Percentiles rank a stretch among this genome's conserved stretches.
phyloP scores from a whole-genome alignment of 148 eudicot species.

The Mesembryanthemum crystallinum region DNA sequence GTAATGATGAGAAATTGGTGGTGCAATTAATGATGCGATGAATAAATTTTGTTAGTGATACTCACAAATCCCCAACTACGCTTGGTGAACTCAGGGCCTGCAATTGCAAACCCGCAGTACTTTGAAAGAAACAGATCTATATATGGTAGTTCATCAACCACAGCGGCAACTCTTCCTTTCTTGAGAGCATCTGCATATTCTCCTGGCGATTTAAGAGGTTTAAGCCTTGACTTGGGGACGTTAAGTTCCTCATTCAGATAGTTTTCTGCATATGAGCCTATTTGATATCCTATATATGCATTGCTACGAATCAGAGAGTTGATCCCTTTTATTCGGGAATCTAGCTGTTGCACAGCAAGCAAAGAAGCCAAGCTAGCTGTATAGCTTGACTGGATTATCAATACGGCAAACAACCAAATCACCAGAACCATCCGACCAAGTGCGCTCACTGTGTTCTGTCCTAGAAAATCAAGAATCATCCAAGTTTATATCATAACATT shows the following conservation, averaged over 20 bases:
- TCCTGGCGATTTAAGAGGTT: constrained; percentile 60
- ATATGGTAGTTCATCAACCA: constrained; percentile 86
- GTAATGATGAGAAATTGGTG: not conserved
- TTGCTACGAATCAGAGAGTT: constrained; percentile 58
- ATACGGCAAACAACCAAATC: constrained; percentile 84
- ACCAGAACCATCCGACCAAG: constrained; percentile 77
- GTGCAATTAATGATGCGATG: not conserved
- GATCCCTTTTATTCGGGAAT: constrained; percentile 65
- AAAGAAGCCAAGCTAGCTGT: constrained; percentile 91
- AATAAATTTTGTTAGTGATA: constrained; percentile 23
- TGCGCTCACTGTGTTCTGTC: constrained; percentile 85
- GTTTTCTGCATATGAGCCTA: constrained; percentile 75
- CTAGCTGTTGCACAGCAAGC: constrained; percentile 78
- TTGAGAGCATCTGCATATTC: constrained; percentile 62
- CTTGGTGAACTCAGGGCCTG: constrained; percentile 74
- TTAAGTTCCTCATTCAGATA: constrained; percentile 64
- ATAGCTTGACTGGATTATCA: constrained; percentile 83
- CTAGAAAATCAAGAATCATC: constrained; percentile 35
- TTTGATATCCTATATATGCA: constrained; percentile 63
- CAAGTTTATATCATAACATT: not conserved
- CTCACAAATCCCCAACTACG: constrained; percentile 95
- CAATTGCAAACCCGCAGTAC: constrained; percentile 56
- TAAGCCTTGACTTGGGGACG: constrained; percentile 64
- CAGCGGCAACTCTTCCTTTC: constrained; percentile 72
- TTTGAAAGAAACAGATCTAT: constrained; percentile 59